Evolutionary conservation across 169 alveolate genomes (phyloP).

Genomic region (Plasmodium malariae): DNA sequence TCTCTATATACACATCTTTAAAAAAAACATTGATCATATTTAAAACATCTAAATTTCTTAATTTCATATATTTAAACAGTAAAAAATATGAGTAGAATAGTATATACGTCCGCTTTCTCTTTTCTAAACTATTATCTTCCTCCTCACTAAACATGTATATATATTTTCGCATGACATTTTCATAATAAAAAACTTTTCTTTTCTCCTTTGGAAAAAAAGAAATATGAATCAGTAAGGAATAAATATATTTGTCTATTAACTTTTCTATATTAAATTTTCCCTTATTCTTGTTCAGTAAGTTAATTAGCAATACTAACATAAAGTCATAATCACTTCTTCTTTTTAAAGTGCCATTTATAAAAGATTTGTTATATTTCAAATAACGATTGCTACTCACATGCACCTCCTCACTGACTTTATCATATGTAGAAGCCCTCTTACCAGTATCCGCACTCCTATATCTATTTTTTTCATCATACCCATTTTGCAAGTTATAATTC

Average conservation of each 20-base stretch:
- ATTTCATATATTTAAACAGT: slow-evolving; percentile 60
- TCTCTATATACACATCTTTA: slow-evolving; percentile 38
- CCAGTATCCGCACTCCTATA: too few species aligned
- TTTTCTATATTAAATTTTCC: slow-evolving; percentile 37
- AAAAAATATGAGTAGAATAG: slow-evolving; percentile 33
- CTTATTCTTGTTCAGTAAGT: slow-evolving; percentile 28
- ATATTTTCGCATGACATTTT: slow-evolving; percentile 31
- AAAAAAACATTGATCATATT: slow-evolving; percentile 44
- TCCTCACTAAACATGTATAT: slow-evolving; percentile 21
- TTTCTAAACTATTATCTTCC: slow-evolving; percentile 4
- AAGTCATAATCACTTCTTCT: slow-evolving; percentile 8
- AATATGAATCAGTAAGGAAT: slow-evolving; percentile 1
- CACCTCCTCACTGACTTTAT: too few species aligned
- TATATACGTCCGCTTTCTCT: not conserved
- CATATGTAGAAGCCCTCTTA: too few species aligned
- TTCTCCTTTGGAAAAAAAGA: slow-evolving; percentile 4
- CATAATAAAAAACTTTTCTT: slow-evolving; percentile 22
- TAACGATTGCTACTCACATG: too few species aligned
- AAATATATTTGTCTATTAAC: not conserved
- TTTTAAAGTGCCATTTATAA: not conserved
- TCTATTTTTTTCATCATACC: too few species aligned
- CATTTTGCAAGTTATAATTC: too few species aligned
- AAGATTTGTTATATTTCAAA: not conserved
- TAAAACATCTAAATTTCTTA: slow-evolving; percentile 26
- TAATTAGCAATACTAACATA: slow-evolving; percentile 23